Percentiles rank a stretch among this genome's conserved stretches.
Evolutionary conservation across 2,329 filamentous ascomycete species (phyloP).

Genomic region (Fusarium gaditjirri): DNA sequence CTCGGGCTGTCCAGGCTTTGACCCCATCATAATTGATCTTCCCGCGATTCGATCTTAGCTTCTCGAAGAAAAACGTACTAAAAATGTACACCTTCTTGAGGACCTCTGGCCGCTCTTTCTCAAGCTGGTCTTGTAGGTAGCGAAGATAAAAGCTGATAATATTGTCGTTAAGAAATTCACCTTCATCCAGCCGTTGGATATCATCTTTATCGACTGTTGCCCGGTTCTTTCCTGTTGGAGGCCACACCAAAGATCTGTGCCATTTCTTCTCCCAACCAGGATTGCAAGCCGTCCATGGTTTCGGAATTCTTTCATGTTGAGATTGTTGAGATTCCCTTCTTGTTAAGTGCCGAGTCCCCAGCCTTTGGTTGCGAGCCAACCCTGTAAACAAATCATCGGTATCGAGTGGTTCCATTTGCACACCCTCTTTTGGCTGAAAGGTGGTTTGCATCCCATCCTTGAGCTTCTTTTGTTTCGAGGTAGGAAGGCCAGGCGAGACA

Average conservation of each 20-base stretch:
- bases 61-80: conserved; percentile 91
- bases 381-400: not conserved
- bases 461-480: conserved; percentile 30
- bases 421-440: not conserved
- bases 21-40: conserved; percentile 87
- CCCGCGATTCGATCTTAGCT: conserved; percentile 71
- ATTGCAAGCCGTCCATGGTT: conserved; percentile 63
- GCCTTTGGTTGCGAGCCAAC: conserved; percentile 20
- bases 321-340: conserved; percentile 35
- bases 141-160: conserved; percentile 89
- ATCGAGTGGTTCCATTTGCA: not conserved
- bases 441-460: conserved; percentile 42
- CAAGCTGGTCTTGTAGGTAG: conserved; percentile 72
- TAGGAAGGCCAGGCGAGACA: not conserved
- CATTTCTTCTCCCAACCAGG: conserved; percentile 63
- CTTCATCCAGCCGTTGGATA: conserved; percentile 81
- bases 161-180: conserved; percentile 91
- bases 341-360: conserved; percentile 41
- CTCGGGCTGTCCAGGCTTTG: conserved; percentile 84
- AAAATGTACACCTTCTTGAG: conserved; percentile 82
- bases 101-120: conserved; percentile 63
- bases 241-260: conserved; percentile 71
- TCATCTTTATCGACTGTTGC: conserved; percentile 77
- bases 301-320: conserved; percentile 25
- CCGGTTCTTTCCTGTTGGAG: conserved; percentile 65